Base-by-base conservation (phyloP, 1,139 yeast species). In the Debaryomyces singareniensis region DNA sequence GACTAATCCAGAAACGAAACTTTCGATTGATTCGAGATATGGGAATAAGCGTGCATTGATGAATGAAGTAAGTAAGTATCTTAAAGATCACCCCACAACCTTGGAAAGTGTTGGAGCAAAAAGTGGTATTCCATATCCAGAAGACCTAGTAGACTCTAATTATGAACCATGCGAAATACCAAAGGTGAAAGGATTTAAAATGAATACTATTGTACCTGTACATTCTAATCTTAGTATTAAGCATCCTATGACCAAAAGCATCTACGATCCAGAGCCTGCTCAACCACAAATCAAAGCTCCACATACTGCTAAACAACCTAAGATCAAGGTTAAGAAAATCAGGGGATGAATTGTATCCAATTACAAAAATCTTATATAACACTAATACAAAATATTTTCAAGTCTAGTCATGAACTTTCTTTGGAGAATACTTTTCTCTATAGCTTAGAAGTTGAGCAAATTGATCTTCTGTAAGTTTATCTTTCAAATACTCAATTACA, bases 121-220 rank as follows among this genome's bases (percentile, higher is more conserved):
- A 31, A 53, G 61, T 34, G 71, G 71, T 4, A 64, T 82, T 29
- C 82, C 84, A 5, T 62, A 76, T 25, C 82, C 84, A 3, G 75
- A 74, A 23, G 82, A 79, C 32, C 74, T 66, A 31, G 68, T 65
- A 37, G 7, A 7, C 9, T 65, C 62, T 34, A 56, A 51, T 9
- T 72, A 75, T 42, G 68, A 65, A 37, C 75, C 85, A 16, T 70
- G 71, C 42, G 75, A 73, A 42, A 64, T 87, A 35, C 95, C 95
- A 13, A 63, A 59, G 37, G 96, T 93, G 13, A 74, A 75, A 45
- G 96, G 96, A 10, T 82, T 84, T 67, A 74, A 70, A 44, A 81
- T 89, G 83, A 86, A 84, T 55, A 73, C 78, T 5, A 78, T 89
- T 29, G 86, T 87, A 15, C 98, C 98, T 11, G 67, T 86, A 20